Conservation (phyloP, 495 filamentous ascomycete species). For the Penicillium maclennaniae region DNA sequence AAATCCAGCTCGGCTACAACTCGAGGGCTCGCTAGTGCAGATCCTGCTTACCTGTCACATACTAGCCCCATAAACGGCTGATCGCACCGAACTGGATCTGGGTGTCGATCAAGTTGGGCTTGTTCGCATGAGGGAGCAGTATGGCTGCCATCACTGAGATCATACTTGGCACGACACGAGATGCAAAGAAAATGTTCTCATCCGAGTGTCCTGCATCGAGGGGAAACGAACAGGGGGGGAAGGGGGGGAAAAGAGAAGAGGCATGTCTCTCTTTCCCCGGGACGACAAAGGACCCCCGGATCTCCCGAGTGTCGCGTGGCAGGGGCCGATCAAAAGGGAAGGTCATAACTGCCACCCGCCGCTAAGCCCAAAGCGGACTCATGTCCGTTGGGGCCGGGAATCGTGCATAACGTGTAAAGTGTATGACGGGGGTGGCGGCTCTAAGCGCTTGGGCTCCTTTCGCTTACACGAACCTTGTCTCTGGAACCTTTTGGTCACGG, state of each 20-base stretch:
- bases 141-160: no score
- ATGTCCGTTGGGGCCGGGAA: constrained; percentile 17
- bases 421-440: constrained; percentile 20
- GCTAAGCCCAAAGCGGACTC: constrained; percentile 10
- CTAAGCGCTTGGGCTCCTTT: constrained; percentile 22
- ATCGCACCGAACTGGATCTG: constrained; percentile 22
- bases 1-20: constrained; percentile 20
- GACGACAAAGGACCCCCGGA: constrained; percentile 1
- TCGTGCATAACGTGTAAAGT: neutral
- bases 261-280: neutral
- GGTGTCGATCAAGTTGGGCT: constrained; percentile 13
- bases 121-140: no score
- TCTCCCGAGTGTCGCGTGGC: constrained; percentile 4
- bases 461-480: constrained; percentile 22
- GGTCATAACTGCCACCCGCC: constrained; percentile 13
- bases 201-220: no score
- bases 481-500: neutral
- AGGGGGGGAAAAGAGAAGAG: neutral
- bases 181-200: no score
- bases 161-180: no score
- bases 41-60: constrained; percentile 35
- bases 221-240: no score
- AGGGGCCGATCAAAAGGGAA: constrained; percentile 14
- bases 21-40: constrained; percentile 25
- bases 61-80: constrained; percentile 27